Conservation (phyloP, 129 eudicot genomes). For the Centrapalus pauciflorus region DNA sequence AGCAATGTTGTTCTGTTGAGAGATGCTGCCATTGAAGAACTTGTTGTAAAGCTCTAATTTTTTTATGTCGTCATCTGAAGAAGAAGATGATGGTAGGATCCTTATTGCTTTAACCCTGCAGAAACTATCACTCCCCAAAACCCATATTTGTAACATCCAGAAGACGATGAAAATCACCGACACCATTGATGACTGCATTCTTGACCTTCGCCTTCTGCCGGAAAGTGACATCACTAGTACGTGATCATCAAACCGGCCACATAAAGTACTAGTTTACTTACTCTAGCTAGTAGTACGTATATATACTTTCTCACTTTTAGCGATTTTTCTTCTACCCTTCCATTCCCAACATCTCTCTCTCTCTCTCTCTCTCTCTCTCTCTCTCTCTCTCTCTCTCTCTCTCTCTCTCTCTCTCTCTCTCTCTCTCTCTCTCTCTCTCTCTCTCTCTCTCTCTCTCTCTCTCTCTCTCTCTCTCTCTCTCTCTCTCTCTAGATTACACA, state of each 20-base stretch:
- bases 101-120: slow-evolving; percentile 50
- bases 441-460: neutral
- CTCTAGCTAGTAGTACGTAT: neutral
- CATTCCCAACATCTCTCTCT: neutral
- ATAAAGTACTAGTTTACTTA: slow-evolving; percentile 22
- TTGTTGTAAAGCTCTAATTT: slow-evolving; percentile 35
- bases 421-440: neutral
- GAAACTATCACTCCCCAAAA: slow-evolving; percentile 16
- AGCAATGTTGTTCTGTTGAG: slow-evolving; percentile 26
- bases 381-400: neutral
- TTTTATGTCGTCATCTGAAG: slow-evolving; percentile 19
- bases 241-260: slow-evolving; percentile 28
- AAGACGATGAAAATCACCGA: slow-evolving; percentile 36
- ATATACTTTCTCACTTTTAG: neutral
- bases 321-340: neutral
- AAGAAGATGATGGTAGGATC: slow-evolving; percentile 15
- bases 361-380: neutral
- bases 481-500: neutral
- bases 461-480: neutral
- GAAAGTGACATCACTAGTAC: slow-evolving; percentile 47
- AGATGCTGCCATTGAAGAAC: slow-evolving; percentile 39
- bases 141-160: slow-evolving; percentile 40
- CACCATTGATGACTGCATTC: slow-evolving; percentile 17
- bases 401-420: neutral
- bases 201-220: slow-evolving; percentile 30